Percentiles rank a stretch among this genome's conserved stretches.
These are phyloP conservation scores for Metarhizium brunneum DNA, from an alignment of 2,329 filamentous ascomycete species.

Conservation along the genomic window DNA sequence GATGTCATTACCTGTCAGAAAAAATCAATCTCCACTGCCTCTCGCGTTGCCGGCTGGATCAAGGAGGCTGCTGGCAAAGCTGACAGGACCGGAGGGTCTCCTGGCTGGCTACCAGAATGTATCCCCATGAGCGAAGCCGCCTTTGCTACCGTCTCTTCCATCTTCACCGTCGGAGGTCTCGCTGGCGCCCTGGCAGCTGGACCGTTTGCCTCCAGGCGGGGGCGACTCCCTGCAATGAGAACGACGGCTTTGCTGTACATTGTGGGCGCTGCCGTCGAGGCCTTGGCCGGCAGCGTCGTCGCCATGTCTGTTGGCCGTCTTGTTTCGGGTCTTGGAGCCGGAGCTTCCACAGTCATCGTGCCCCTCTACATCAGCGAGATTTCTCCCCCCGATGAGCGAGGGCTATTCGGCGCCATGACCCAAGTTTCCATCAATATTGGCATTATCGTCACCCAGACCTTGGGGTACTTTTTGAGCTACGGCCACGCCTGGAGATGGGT, in stretches of 20 bases:
- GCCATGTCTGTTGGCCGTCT: conserved; percentile 67
- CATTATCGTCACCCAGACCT: conserved; percentile 71
- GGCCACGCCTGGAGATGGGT: conserved; percentile 77
- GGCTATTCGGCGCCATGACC: conserved; percentile 76
- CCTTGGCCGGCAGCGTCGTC: conserved; percentile 57
- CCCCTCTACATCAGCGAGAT: conserved; percentile 93
- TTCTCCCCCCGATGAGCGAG: conserved; percentile 62
- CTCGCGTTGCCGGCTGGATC: conserved; percentile 18
- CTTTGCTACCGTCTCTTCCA: conserved; percentile 80
- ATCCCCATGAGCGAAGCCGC: conserved; percentile 77
- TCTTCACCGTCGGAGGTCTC: conserved; percentile 85
- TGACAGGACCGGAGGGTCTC: conserved; percentile 12
- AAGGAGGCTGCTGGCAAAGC: conserved; percentile 14
- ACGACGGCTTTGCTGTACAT: conserved; percentile 69
- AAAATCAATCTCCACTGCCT: conserved; percentile 27
- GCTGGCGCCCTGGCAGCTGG: conserved; percentile 73
- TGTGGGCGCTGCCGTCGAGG: conserved; percentile 66
- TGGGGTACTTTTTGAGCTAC: conserved; percentile 82
- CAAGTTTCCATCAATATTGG: conserved; percentile 92
- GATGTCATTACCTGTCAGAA: conserved; percentile 83
- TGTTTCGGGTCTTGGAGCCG: conserved; percentile 74
- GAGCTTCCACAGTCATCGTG: conserved; percentile 83
- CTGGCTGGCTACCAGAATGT: conserved; percentile 55
- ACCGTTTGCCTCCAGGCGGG: conserved; percentile 66
- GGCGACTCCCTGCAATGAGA: conserved; percentile 68